A percentile compares a stretch with the other conserved stretches of the same genome.
phyloP scores from a whole-genome alignment of 495 filamentous ascomycete species.

The Trichoderma parareesei region DNA sequence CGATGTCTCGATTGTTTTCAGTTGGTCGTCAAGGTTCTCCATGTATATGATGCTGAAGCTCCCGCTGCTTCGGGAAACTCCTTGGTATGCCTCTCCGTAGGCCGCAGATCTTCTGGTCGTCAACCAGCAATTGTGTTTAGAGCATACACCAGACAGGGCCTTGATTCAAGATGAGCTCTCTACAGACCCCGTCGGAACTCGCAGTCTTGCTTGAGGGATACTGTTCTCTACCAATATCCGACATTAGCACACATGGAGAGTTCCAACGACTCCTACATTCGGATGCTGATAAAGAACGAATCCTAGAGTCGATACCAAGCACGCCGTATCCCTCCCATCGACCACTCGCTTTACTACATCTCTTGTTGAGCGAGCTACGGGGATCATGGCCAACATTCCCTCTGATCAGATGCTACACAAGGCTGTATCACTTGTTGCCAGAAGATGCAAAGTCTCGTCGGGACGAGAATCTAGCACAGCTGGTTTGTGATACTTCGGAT shows the following conservation, averaged over 20 bases:
- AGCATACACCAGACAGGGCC: background rate
- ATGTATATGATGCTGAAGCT: background rate
- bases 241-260: background rate
- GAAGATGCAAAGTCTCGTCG: background rate
- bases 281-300: background rate
- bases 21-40: background rate
- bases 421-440: background rate
- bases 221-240: background rate
- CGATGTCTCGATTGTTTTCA: background rate
- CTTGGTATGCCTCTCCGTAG: background rate
- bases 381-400: constrained; percentile 7
- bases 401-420: constrained; percentile 8
- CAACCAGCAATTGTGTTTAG: too few species aligned
- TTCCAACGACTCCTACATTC: background rate
- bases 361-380: background rate
- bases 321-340: background rate
- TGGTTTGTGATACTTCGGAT: background rate
- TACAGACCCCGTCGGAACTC: background rate
- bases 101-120: background rate
- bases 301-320: background rate
- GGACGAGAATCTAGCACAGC: background rate
- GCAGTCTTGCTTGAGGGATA: background rate
- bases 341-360: constrained; percentile 1
- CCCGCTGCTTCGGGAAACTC: background rate
- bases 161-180: background rate